Conservation (phyloP, 2,329 filamentous ascomycete species). For the Aspergillus eucalypticola region DNA sequence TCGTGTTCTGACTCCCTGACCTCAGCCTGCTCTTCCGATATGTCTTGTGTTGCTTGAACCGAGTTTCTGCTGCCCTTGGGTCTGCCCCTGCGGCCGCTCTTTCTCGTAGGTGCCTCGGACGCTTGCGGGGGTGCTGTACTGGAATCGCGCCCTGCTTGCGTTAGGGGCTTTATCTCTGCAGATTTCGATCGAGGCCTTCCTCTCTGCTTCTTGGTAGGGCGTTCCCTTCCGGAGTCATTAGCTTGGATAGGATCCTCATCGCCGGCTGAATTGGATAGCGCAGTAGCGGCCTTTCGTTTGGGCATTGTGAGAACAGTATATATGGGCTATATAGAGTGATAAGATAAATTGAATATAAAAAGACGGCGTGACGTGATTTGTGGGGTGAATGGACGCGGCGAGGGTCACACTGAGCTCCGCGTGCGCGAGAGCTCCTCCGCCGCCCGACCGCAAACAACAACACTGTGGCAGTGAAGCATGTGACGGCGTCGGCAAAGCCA, state of each 20-base stretch:
- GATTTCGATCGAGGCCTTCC: slow-evolving; percentile 46
- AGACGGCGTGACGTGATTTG: no score
- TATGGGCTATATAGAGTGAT: neutral
- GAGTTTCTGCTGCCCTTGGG: slow-evolving; percentile 34
- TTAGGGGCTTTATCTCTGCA: slow-evolving; percentile 36
- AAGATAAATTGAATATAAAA: no score
- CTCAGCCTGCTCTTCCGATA: slow-evolving; percentile 44
- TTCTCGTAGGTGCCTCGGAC: slow-evolving; percentile 23
- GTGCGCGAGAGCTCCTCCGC: no score
- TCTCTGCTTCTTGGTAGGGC: slow-evolving; percentile 40
- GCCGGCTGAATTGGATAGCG: slow-evolving; percentile 50
- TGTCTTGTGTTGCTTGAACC: slow-evolving; percentile 27
- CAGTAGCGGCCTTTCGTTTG: slow-evolving; percentile 44
- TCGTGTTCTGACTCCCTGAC: slow-evolving; percentile 39
- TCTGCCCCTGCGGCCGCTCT: slow-evolving; percentile 30
- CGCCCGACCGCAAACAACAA: neutral
- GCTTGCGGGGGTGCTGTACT: slow-evolving; percentile 22
- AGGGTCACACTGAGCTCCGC: no score
- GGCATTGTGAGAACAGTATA: slow-evolving; percentile 31
- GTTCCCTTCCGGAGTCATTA: slow-evolving; percentile 35
- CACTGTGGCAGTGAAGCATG: slow-evolving; percentile 16
- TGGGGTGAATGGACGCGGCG: no score
- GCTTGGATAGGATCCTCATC: slow-evolving; percentile 42
- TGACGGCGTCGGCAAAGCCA: slow-evolving; percentile 24
- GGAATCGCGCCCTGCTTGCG: slow-evolving; percentile 31